Percentiles rank a stretch among this genome's conserved stretches.
These are phyloP conservation scores for Saccharomyces hybrid DNA, from an alignment of 1,139 yeast species.

Conservation along the genomic window DNA sequence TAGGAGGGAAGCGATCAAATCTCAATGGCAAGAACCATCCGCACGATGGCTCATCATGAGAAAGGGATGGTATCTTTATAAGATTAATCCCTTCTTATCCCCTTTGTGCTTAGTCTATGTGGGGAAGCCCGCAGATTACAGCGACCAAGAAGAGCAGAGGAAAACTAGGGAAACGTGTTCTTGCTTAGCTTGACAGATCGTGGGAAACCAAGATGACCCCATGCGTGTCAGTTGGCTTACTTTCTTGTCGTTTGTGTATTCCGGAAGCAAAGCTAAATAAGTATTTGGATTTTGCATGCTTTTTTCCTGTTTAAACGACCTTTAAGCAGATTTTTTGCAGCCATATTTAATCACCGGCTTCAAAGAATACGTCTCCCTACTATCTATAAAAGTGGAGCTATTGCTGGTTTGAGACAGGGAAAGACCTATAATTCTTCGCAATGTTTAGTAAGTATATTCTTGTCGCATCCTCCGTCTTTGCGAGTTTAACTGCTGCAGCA, in stretches of 20 bases:
- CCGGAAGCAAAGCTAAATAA: not conserved
- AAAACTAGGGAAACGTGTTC: not conserved
- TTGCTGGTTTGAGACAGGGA: too few relatives aligned
- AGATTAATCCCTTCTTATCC: not conserved
- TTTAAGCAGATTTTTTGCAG: not conserved
- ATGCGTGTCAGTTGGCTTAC: too few relatives aligned
- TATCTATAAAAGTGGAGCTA: too few relatives aligned
- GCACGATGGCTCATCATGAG: not conserved
- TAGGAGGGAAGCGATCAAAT: not conserved
- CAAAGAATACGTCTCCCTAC: too few relatives aligned
- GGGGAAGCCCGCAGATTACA: not conserved
- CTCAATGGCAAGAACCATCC: not conserved
- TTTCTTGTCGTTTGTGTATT: not conserved
- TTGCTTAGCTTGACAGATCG: not conserved
- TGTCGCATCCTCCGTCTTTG: not conserved
- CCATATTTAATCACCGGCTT: not conserved
- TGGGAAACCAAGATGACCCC: too few relatives aligned
- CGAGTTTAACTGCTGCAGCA: not conserved
- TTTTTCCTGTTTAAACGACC: not conserved
- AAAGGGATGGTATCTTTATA: too few relatives aligned
- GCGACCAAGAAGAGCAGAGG: not conserved
- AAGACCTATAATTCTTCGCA: not conserved
- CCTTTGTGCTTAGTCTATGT: not conserved
- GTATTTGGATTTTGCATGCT: not conserved
- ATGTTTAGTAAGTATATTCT: not conserved